Percentiles rank a stretch among this genome's conserved stretches.
Evolutionary conservation across 2,329 filamentous ascomycete species (phyloP).

Genomic region (Pseudogymnoascus sp.): DNA sequence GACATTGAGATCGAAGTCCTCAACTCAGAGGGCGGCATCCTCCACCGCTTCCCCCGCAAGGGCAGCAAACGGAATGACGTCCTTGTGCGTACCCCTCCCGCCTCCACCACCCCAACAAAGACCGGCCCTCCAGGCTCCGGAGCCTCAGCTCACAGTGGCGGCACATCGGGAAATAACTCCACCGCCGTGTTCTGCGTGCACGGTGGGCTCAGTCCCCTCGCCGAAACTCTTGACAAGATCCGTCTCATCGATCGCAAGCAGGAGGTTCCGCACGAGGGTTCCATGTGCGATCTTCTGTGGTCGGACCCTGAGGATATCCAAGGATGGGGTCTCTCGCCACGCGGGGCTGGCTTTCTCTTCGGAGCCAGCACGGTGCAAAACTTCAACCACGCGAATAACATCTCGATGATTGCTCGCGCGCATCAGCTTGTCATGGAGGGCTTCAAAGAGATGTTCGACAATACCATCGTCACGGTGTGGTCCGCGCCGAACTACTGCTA

Average conservation of each 20-base stretch:
- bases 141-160: slow-evolving; percentile 62
- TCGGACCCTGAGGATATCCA: slow-evolving; percentile 97
- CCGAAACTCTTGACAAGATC: slow-evolving; percentile 94
- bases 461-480: slow-evolving; percentile 97
- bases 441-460: slow-evolving; percentile 99
- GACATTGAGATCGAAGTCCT: slow-evolving; percentile 98
- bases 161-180: slow-evolving; percentile 58
- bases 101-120: slow-evolving; percentile 37
- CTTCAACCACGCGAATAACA: slow-evolving; percentile 91
- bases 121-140: slow-evolving; percentile 73
- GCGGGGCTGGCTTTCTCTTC: slow-evolving; percentile 92
- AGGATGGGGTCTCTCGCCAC: slow-evolving; percentile 89
- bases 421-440: slow-evolving; percentile 99
- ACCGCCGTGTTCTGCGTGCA: slow-evolving; percentile 96
- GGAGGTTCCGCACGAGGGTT: slow-evolving; percentile 95
- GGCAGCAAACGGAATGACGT: slow-evolving; percentile 23
- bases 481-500: slow-evolving; percentile 96
- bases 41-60: slow-evolving; percentile 61
- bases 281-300: slow-evolving; percentile 97
- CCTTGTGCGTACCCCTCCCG: slow-evolving; percentile 35
- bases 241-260: slow-evolving; percentile 91
- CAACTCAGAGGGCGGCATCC: slow-evolving; percentile 72
- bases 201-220: slow-evolving; percentile 91
- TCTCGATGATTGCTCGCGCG: slow-evolving; percentile 84
- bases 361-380: slow-evolving; percentile 91